Evolutionary conservation across 2,329 filamentous ascomycete genomes (phyloP), one percentile per base, ranked within the genome.

Genomic region (Talaromyces sp.): DNA sequence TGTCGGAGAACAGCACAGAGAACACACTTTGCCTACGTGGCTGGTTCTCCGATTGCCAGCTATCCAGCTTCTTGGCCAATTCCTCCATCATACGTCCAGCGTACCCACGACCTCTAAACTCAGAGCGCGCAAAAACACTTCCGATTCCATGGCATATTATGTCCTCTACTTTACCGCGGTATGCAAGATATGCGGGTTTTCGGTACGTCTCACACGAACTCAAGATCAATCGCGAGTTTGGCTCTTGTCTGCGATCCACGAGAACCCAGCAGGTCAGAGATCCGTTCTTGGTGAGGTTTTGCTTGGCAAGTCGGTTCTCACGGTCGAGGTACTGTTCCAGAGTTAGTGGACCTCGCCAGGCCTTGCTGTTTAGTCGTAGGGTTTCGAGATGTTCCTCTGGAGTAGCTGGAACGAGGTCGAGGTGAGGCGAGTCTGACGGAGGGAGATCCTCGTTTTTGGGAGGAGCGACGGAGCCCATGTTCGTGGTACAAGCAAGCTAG

Each of bases 1-100:
- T 93, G 72, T 96, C 92, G 9, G 92, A 96, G 77, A 89, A 97
- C 9, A 97, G 82, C 8, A 96, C 85, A 0, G 91, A 93, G 76
- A 94, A 95, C 15, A 86, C 77, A 68, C 75, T 83, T 73, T 73
- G 75, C 69, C 75, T 73, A 22, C 74, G 72, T 54, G 69, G 67
- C 61, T 78, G 75, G 43, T 77, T 73, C 35, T 81, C 81, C 65
- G 79, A 77, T 69, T 87, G 83, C 78, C 84, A 84, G 2, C 78
- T 83, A 67, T 82, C 80, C 49, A 88, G 72, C 62, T 78, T 80
- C 60, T 80, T 78, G 15, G 85, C 87, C 41, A 95, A 74, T 70
- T 93, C 87, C 49, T 77, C 76, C 75, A 93, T 85, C 89, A 95
- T 93, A 63, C 89, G 84, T 64, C 84, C 85, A 0, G 91, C 92